Evolutionary conservation across 805 yeast genomes (phyloP), one percentile per base, ranked within the genome.

Genomic region (Saturnispora serradocipensis): DNA sequence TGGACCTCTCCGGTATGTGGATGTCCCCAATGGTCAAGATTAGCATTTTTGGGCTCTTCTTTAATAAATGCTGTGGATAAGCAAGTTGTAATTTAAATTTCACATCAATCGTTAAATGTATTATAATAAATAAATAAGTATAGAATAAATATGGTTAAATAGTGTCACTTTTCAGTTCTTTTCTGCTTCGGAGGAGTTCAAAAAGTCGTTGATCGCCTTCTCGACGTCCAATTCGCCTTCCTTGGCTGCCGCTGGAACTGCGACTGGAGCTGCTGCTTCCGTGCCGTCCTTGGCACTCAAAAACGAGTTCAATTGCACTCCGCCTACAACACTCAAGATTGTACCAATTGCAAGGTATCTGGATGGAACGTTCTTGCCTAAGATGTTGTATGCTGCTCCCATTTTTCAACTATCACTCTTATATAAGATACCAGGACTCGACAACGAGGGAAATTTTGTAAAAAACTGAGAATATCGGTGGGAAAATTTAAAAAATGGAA

Each of bases 321-420:
- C 75, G 50, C 82, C 78, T 49, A 78, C 80, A 47, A 87, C 84
- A 38, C 82, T 66, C 54, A 82, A 78, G 61, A 90, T 73, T 45
- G 96, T 88, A 59, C 85, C 91, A 60, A 89, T 69, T 27, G 97
- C 86, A 67, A 90, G 78, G 64, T 80, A 85, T 73, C 88, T 90
- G 56, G 97, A 78, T 62, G 80, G 88, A 61, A 89, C 82, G 58
- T 84, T 72, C 72, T 79, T 86, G 57, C 98, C 98, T 62, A 88
- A 74, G 64, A 90, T 85, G 58, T 73, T 74, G 78, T 90, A 90
- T 67, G 87, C 83, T 63, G 86, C 80, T 72, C 86, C 91, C 95
- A 88, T 88, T 67, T 35, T 32, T 27, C 6, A 27, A 42, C n/a
- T 27, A n/a, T 9, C n/a, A 5, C 13, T 38, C 22, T 7, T 38